Percentiles rank a stretch among this genome's conserved stretches.
phyloP scores from a whole-genome alignment of 345 rosid genomes.

The Eucalyptus sideroxylon region DNA sequence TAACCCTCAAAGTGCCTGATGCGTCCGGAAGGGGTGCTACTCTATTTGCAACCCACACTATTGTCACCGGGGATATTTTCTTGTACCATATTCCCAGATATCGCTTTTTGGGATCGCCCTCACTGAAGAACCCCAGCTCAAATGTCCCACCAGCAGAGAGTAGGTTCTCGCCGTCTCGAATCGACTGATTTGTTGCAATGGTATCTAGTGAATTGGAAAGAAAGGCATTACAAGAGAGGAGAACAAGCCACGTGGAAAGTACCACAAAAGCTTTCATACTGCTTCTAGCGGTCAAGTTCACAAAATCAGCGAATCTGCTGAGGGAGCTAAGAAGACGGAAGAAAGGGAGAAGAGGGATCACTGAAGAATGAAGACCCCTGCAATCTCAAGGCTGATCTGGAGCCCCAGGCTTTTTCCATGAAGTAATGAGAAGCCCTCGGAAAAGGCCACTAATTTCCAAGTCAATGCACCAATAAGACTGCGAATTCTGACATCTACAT shows the following conservation, averaged over 20 bases:
- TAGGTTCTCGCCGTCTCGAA: slow-evolving; percentile 10
- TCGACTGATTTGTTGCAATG: background rate
- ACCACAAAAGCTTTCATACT: background rate
- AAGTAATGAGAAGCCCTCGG: background rate
- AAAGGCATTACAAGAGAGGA: background rate
- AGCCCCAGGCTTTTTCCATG: background rate
- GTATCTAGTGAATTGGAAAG: background rate
- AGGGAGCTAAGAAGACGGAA: background rate
- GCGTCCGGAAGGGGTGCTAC: background rate
- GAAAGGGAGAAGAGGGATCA: background rate
- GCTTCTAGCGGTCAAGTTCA: background rate
- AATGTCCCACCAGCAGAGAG: slow-evolving; percentile 2
- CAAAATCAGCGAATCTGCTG: background rate
- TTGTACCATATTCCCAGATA: slow-evolving; percentile 19
- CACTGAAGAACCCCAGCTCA: slow-evolving; percentile 16
- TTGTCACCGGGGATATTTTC: background rate
- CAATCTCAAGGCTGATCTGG: background rate
- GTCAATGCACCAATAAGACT: background rate
- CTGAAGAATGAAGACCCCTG: background rate
- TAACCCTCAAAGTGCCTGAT: background rate
- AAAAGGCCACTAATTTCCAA: background rate
- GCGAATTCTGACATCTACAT: background rate
- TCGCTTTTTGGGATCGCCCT: background rate
- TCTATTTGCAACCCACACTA: slow-evolving; percentile 11
- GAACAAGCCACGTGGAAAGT: background rate